These are phyloP conservation scores for Sarocladium kiliense DNA, from an alignment of 2,329 filamentous ascomycete species.

Conservation along the genomic window DNA sequence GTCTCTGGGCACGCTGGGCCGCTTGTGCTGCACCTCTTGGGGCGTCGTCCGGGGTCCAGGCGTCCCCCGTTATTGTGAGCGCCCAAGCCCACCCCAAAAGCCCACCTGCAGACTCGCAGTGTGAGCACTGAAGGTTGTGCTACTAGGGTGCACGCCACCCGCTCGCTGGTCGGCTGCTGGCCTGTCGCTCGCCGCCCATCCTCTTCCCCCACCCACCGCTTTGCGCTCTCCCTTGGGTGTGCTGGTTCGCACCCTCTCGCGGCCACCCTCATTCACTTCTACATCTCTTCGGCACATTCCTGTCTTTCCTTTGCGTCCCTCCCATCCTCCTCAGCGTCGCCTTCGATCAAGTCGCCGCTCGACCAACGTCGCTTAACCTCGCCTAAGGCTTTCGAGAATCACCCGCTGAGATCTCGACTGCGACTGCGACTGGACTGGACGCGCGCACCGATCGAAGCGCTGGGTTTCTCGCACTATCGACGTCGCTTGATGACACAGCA, in stretches of 20 bases:
- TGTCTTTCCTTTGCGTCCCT: constrained; percentile 11
- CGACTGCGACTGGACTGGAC: background rate
- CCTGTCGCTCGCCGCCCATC: constrained; percentile 8
- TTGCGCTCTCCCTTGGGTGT: constrained; percentile 11
- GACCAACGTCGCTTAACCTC: background rate
- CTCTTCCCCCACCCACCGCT: constrained; percentile 4
- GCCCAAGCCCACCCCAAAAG: constrained; percentile 1
- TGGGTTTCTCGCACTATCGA: background rate
- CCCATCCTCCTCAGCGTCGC: background rate
- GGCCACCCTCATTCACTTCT: constrained; percentile 20
- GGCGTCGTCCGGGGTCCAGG: constrained; percentile 4
- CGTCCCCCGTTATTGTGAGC: background rate
- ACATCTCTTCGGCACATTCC: constrained; percentile 13
- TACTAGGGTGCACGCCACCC: constrained; percentile 10
- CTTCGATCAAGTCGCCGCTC: constrained; percentile 2
- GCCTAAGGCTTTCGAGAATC: background rate
- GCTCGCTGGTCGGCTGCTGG: background rate
- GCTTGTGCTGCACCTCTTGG: constrained; percentile 6
- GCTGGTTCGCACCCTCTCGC: constrained; percentile 12
- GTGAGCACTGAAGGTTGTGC: constrained; percentile 8
- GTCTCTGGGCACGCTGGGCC: background rate
- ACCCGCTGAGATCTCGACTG: background rate
- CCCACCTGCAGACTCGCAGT: background rate
- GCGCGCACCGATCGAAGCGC: background rate
- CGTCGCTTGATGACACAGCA: background rate